These are phyloP conservation scores for Cinnamomum micranthum DNA, from an alignment of 164 flowering plant species.

Conservation along the genomic window DNA sequence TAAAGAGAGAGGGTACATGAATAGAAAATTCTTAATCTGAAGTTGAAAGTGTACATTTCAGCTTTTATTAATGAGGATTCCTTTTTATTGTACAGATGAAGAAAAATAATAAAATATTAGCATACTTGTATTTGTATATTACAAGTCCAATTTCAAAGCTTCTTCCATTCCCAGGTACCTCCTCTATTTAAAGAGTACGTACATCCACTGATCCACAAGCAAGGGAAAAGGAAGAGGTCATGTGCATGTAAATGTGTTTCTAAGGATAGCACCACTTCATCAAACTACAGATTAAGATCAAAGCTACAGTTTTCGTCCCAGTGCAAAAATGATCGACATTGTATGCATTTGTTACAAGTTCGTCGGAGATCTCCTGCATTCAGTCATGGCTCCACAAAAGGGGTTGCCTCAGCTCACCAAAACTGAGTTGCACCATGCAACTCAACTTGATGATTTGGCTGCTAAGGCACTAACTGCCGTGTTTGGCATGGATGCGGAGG, in stretches of 20 bases:
- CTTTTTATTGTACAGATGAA: background rate
- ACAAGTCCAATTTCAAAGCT: background rate
- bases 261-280: background rate
- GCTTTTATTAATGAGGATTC: background rate
- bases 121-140: background rate
- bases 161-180: background rate
- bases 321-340: constrained; percentile 17
- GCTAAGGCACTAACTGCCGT: constrained; percentile 18
- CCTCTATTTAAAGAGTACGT: constrained; percentile 7
- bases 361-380: constrained; percentile 15
- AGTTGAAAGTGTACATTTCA: background rate
- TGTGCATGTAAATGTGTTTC: background rate
- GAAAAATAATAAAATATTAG: background rate
- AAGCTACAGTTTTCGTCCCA: background rate
- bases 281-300: background rate
- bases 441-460: constrained; percentile 16
- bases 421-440: background rate
- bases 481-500: constrained; percentile 25
- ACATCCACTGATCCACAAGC: background rate
- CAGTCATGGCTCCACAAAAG: background rate
- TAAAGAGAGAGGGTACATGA: background rate
- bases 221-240: background rate
- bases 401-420: background rate
- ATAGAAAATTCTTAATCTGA: no score
- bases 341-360: constrained; percentile 14